Conservation (phyloP, 192 early-diverging fungal genomes). For the Coemansia sp. region DNA sequence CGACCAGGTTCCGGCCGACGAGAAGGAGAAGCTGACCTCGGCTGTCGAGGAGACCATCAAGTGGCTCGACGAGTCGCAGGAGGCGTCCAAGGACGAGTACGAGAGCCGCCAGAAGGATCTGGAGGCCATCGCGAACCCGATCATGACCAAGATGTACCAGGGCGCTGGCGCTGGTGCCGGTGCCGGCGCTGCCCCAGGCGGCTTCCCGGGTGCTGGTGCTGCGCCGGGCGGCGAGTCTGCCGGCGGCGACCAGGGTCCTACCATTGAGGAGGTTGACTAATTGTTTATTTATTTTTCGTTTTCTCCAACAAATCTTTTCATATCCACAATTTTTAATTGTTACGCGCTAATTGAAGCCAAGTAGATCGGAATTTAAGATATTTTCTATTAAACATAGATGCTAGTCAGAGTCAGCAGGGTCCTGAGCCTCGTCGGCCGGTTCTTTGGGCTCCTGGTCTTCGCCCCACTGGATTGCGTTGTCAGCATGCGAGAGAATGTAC, state of each 20-base stretch:
- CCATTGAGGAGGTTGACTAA: slow-evolving; percentile 79
- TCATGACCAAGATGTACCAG: slow-evolving; percentile 96
- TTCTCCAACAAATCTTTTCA: neutral
- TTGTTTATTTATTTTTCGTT: neutral
- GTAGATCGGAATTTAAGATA: too few species aligned
- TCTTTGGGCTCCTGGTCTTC: slow-evolving; percentile 97
- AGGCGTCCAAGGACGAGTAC: slow-evolving; percentile 98
- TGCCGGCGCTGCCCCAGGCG: slow-evolving; percentile 32
- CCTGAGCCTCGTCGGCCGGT: slow-evolving; percentile 40
- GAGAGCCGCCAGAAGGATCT: slow-evolving; percentile 93
- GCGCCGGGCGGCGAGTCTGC: slow-evolving; percentile 62
- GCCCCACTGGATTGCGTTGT: slow-evolving; percentile 96
- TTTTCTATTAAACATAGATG: too few species aligned
- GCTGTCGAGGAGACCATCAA: slow-evolving; percentile 90
- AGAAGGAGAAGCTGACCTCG: slow-evolving; percentile 84
- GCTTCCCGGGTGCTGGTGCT: slow-evolving; percentile 62
- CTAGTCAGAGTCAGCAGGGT: slow-evolving; percentile 2
- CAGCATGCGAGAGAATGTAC: slow-evolving; percentile 81
- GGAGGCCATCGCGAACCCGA: slow-evolving; percentile 91
- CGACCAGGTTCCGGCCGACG: slow-evolving; percentile 75
- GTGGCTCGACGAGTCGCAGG: slow-evolving; percentile 92
- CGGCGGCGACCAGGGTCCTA: slow-evolving; percentile 59
- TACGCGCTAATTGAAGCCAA: too few species aligned
- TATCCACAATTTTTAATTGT: too few species aligned
- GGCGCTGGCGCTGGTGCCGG: slow-evolving; percentile 69